phyloP scores from a whole-genome alignment of 768 basidiomycete genomes.

The Macrolepiota dolichaula region DNA sequence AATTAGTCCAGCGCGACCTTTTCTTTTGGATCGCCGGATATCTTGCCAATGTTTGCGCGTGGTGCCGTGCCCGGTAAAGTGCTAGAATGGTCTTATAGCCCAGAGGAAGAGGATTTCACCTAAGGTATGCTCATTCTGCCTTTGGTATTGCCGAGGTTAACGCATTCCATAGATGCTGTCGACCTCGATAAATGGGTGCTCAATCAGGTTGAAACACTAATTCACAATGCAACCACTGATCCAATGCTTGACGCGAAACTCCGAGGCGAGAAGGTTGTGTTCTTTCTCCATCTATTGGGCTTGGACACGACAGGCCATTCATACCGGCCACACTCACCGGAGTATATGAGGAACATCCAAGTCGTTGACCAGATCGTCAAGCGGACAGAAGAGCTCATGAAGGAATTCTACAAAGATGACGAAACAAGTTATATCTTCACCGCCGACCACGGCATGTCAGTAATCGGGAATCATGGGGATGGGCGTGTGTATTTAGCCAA shows the following conservation, averaged over 20 bases:
- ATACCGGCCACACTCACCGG: slow-evolving; percentile 80
- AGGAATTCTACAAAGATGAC: slow-evolving; percentile 56
- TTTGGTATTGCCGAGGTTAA: not conserved
- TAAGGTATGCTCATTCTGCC: slow-evolving; percentile 47
- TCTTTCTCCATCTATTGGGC: slow-evolving; percentile 77
- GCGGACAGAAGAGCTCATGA: slow-evolving; percentile 58
- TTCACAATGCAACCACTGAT: slow-evolving; percentile 63
- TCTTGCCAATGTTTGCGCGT: slow-evolving; percentile 82
- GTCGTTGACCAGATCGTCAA: slow-evolving; percentile 73
- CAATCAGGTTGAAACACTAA: slow-evolving; percentile 57
- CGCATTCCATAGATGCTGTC: slow-evolving; percentile 56
- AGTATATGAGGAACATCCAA: slow-evolving; percentile 84
- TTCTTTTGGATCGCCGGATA: slow-evolving; percentile 87
- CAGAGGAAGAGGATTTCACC: slow-evolving; percentile 82
- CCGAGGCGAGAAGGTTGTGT: slow-evolving; percentile 57
- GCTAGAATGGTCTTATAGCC: slow-evolving; percentile 71
- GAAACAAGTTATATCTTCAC: slow-evolving; percentile 79
- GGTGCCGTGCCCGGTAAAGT: slow-evolving; percentile 71
- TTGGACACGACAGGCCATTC: slow-evolving; percentile 86
- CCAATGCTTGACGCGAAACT: slow-evolving; percentile 46
- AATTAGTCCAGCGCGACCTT: no score
- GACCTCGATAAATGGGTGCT: slow-evolving; percentile 77
- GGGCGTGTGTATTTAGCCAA: slow-evolving; percentile 48
- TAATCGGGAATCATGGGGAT: slow-evolving; percentile 85
- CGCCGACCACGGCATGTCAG: slow-evolving; percentile 89